Evolutionary conservation across 192 early-diverging fungal genomes (phyloP).

Genomic region (Backusella australiensis): DNA sequence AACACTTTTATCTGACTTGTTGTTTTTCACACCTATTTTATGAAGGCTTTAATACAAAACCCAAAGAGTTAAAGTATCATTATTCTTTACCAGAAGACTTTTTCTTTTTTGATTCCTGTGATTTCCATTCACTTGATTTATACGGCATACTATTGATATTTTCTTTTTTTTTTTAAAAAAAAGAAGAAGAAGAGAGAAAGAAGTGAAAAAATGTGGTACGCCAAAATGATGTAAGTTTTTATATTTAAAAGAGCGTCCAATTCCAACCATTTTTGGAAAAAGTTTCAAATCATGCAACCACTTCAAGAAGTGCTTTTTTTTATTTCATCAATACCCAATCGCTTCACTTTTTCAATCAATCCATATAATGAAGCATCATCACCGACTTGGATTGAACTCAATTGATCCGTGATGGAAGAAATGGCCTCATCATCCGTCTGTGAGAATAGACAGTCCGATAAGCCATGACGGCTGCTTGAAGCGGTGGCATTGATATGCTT

Average conservation of each 20-base stretch:
- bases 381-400: constrained; percentile 9
- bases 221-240: neutral
- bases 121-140: constrained; percentile 1
- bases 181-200: neutral
- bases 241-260: neutral
- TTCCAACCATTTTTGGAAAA: neutral
- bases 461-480: constrained; percentile 4
- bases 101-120: neutral
- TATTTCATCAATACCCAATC: constrained; percentile 16
- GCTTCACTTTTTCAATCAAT: constrained; percentile 17
- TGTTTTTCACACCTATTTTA: neutral
- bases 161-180: neutral
- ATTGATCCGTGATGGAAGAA: constrained; percentile 1
- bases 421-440: constrained; percentile 15
- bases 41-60: neutral
- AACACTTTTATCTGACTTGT: neutral
- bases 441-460: constrained; percentile 20
- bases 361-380: constrained; percentile 9
- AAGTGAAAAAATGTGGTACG: neutral
- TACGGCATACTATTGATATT: neutral
- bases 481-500: constrained; percentile 10
- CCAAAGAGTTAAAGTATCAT: neutral
- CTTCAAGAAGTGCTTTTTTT: neutral
- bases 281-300: neutral
- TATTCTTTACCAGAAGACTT: neutral